These are phyloP conservation scores for Trichoderma koningii DNA, from an alignment of 2,329 filamentous ascomycete genomes.

Conservation along the genomic window DNA sequence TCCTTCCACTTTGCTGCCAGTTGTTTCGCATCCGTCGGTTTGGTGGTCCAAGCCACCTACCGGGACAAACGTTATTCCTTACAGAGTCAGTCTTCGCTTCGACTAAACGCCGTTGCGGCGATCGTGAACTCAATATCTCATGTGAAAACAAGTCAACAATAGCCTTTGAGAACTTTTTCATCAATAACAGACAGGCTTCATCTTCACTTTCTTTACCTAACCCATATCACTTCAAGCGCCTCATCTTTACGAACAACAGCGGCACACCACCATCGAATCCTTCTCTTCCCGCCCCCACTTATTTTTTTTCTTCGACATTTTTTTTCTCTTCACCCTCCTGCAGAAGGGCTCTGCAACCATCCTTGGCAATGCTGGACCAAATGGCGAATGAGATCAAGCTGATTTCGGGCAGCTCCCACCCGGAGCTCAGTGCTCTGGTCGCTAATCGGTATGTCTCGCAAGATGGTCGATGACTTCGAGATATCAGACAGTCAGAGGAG, in stretches of 20 bases:
- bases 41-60: no score
- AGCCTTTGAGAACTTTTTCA: no score
- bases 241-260: not conserved
- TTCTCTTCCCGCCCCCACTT: constrained; percentile 6
- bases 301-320: constrained; percentile 16
- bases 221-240: no score
- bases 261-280: constrained; percentile 20
- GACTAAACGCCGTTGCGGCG: no score
- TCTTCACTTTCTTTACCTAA: no score
- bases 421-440: constrained; percentile 50
- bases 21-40: no score
- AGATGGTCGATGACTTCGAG: not conserved
- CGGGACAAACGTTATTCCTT: no score
- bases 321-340: constrained; percentile 29
- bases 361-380: constrained; percentile 43
- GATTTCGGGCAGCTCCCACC: constrained; percentile 53
- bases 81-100: no score
- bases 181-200: no score
- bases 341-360: constrained; percentile 31
- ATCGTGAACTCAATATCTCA: no score
- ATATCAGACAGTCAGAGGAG: not conserved
- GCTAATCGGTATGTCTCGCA: constrained; percentile 45
- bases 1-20: no score
- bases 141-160: no score
- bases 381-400: constrained; percentile 59